A percentile compares a stretch with the other conserved stretches of the same genome.
These are phyloP conservation scores for Scedosporium apiospermum DNA, from an alignment of 2,329 filamentous ascomycete species.

Conservation along the genomic window DNA sequence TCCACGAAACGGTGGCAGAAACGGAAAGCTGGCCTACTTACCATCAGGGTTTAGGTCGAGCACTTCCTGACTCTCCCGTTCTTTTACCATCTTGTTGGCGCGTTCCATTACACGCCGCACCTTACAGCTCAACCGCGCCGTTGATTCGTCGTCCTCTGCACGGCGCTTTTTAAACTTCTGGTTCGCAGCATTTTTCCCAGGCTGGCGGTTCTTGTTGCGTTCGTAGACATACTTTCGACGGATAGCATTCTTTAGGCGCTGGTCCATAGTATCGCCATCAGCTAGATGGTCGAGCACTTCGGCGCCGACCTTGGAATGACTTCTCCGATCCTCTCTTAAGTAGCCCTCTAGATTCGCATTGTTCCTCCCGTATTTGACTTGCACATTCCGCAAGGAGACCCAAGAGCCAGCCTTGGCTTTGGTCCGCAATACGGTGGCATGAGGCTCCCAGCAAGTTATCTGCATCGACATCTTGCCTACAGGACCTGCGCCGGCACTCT, in stretches of 20 bases:
- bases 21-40: slow-evolving; percentile 10
- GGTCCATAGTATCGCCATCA: slow-evolving; percentile 29
- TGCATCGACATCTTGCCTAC: slow-evolving; percentile 63
- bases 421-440: slow-evolving; percentile 48
- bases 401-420: slow-evolving; percentile 50
- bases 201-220: slow-evolving; percentile 25
- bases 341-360: slow-evolving; percentile 58
- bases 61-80: background rate
- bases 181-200: slow-evolving; percentile 10
- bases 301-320: slow-evolving; percentile 46
- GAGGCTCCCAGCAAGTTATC: slow-evolving; percentile 60
- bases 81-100: slow-evolving; percentile 8
- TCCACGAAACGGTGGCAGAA: background rate
- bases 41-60: slow-evolving; percentile 20
- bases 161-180: background rate
- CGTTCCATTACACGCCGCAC: slow-evolving; percentile 13
- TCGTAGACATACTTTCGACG: slow-evolving; percentile 58
- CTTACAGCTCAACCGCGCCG: slow-evolving; percentile 17
- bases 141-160: slow-evolving; percentile 14
- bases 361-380: slow-evolving; percentile 49
- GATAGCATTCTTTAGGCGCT: slow-evolving; percentile 46
- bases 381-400: slow-evolving; percentile 62
- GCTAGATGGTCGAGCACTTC: slow-evolving; percentile 34
- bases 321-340: slow-evolving; percentile 50
- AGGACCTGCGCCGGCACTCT: slow-evolving; percentile 57